Evolutionary conservation across 257 asterid genomes (phyloP).

Genomic region (Anisodus acutangulus): DNA sequence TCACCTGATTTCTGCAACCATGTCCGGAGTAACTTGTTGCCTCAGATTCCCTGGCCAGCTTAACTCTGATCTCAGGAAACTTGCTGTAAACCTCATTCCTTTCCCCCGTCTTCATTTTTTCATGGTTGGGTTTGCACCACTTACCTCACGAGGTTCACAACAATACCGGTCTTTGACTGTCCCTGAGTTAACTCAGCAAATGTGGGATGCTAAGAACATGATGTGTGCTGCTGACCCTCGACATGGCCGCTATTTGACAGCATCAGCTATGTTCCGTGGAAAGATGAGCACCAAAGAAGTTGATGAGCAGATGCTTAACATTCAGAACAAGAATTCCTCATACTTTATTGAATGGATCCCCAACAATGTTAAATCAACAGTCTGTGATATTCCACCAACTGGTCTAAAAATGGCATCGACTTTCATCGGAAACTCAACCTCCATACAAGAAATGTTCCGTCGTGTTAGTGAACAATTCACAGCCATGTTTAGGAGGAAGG

Average conservation of each 20-base stretch:
- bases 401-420: slow-evolving; percentile 59
- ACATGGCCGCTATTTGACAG: slow-evolving; percentile 59
- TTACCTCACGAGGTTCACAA: slow-evolving; percentile 52
- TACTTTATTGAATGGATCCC: slow-evolving; percentile 62
- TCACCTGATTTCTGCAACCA: slow-evolving; percentile 57
- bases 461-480: slow-evolving; percentile 62
- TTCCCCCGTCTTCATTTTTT: slow-evolving; percentile 62
- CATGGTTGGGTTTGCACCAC: slow-evolving; percentile 62
- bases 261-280: slow-evolving; percentile 66
- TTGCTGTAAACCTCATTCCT: slow-evolving; percentile 57
- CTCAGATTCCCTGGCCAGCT: slow-evolving; percentile 61
- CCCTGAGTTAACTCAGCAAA: slow-evolving; percentile 58
- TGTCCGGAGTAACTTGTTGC: slow-evolving; percentile 62
- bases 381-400: slow-evolving; percentile 64
- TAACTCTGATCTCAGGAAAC: slow-evolving; percentile 54
- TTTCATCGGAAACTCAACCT: slow-evolving; percentile 55
- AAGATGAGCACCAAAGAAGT: slow-evolving; percentile 63
- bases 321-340: slow-evolving; percentile 57
- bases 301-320: slow-evolving; percentile 57
- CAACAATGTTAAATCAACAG: slow-evolving; percentile 56
- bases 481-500: slow-evolving; percentile 64
- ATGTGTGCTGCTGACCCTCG: slow-evolving; percentile 63
- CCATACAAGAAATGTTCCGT: slow-evolving; percentile 60
- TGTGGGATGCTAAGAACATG: slow-evolving; percentile 63
- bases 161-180: slow-evolving; percentile 50